Evolutionary conservation across 345 rosid species (phyloP).

Genomic region (Kandelia obovata): DNA sequence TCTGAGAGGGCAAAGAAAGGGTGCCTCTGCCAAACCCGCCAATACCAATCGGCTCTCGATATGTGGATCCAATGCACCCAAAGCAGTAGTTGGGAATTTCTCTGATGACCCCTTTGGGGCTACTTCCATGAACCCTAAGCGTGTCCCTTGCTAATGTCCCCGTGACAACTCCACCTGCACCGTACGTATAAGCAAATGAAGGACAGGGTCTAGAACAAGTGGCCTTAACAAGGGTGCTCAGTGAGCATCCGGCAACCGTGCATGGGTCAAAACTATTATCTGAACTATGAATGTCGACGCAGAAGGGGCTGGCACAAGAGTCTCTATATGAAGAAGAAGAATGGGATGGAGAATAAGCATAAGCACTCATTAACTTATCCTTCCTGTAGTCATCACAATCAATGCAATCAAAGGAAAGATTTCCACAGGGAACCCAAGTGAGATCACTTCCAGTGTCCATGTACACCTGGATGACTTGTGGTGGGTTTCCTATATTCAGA

Average conservation of each 20-base stretch:
- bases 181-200: slow-evolving; percentile 81
- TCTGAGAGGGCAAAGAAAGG: slow-evolving; percentile 67
- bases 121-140: slow-evolving; percentile 45
- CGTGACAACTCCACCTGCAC: slow-evolving; percentile 59
- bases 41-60: slow-evolving; percentile 72
- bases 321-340: slow-evolving; percentile 61
- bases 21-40: slow-evolving; percentile 86
- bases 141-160: slow-evolving; percentile 66
- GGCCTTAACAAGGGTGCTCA: slow-evolving; percentile 49
- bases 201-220: slow-evolving; percentile 72
- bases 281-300: slow-evolving; percentile 63
- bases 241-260: slow-evolving; percentile 62
- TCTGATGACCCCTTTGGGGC: slow-evolving; percentile 13
- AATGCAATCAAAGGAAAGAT: slow-evolving; percentile 63
- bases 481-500: slow-evolving; percentile 68
- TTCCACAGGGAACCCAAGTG: slow-evolving; percentile 89
- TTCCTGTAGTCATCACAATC: slow-evolving; percentile 62
- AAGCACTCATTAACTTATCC: slow-evolving; percentile 20
- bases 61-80: slow-evolving; percentile 67
- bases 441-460: slow-evolving; percentile 94
- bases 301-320: slow-evolving; percentile 52
- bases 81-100: slow-evolving; percentile 60
- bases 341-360: slow-evolving; percentile 53
- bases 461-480: slow-evolving; percentile 65
- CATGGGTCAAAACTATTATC: slow-evolving; percentile 73